phyloP scores from a whole-genome alignment of 2,329 filamentous ascomycete species.

The Davidsoniella eucalypti region DNA sequence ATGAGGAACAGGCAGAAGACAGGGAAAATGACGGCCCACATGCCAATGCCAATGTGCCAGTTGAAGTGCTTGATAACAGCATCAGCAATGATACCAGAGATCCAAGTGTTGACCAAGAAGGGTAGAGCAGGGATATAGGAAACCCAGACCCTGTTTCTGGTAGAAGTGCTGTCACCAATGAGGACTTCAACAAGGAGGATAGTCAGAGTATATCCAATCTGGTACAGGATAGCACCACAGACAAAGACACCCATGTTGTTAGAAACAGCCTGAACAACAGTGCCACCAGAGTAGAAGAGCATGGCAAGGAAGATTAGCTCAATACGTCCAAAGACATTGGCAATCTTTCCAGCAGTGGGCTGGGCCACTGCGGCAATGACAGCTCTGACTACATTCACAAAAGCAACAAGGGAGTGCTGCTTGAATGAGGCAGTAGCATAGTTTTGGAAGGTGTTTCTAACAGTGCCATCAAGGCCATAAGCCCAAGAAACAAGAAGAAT shows the following conservation, averaged over 20 bases:
- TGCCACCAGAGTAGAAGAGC: slow-evolving; percentile 42
- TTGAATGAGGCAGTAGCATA: slow-evolving; percentile 33
- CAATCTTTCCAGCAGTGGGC: slow-evolving; percentile 41
- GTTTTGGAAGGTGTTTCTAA: slow-evolving; percentile 39
- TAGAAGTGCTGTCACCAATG: slow-evolving; percentile 46
- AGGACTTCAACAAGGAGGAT: slow-evolving; percentile 47
- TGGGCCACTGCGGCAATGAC: slow-evolving; percentile 43
- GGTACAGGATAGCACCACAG: slow-evolving; percentile 42
- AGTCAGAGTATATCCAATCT: slow-evolving; percentile 46
- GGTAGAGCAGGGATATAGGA: slow-evolving; percentile 43
- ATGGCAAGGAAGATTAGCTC: slow-evolving; percentile 39
- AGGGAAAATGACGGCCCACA: too few relatives aligned
- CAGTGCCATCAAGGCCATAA: slow-evolving; percentile 42
- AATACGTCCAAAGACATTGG: slow-evolving; percentile 45
- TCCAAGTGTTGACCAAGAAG: slow-evolving; percentile 49
- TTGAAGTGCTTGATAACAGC: too few relatives aligned
- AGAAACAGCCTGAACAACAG: slow-evolving; percentile 37
- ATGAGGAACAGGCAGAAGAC: slow-evolving; percentile 15
- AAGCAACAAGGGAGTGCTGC: slow-evolving; percentile 38
- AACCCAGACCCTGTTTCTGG: slow-evolving; percentile 45
- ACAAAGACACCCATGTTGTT: slow-evolving; percentile 33
- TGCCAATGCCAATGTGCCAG: too few relatives aligned
- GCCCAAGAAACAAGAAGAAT: slow-evolving; percentile 48
- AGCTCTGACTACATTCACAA: slow-evolving; percentile 38
- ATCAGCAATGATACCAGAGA: slow-evolving; percentile 37